Conservation (phyloP, 2,329 filamentous ascomycete genomes). For the Canariomyces notabilis region DNA sequence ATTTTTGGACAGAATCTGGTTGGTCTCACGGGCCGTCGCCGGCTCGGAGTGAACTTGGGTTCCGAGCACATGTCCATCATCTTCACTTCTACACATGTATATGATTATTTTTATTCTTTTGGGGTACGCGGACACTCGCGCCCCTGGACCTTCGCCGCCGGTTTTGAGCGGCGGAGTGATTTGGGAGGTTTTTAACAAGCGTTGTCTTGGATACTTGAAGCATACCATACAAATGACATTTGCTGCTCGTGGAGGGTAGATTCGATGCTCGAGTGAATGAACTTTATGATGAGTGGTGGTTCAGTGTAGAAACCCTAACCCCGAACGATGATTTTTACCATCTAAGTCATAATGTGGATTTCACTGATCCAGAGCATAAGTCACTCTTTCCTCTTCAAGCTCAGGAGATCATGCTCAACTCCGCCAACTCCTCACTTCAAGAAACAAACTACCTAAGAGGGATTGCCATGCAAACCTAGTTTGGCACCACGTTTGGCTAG, state of each 20-base stretch:
- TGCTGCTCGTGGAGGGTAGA: background rate
- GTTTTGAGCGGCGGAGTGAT: constrained; percentile 4
- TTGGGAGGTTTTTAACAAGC: background rate
- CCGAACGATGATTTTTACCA: no score
- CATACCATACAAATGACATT: background rate
- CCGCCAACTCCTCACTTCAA: no score
- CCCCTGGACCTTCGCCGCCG: background rate
- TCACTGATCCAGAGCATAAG: no score
- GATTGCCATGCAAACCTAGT: no score
- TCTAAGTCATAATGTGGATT: no score
- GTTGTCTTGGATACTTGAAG: background rate
- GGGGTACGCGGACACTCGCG: background rate
- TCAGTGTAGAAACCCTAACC: no score
- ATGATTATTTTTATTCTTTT: constrained; percentile 13
- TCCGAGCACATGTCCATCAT: background rate
- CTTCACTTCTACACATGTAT: constrained; percentile 16
- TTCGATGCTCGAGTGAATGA: background rate
- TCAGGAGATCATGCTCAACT: no score
- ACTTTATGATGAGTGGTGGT: no score
- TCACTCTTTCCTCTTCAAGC: no score
- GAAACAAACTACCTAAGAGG: no score
- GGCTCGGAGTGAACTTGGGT: background rate
- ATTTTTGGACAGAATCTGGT: constrained; percentile 1
- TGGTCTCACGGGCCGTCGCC: background rate
- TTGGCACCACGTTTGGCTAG: no score